Percentiles rank a stretch among this genome's conserved stretches.
Evolutionary conservation across 2,329 filamentous ascomycete genomes (phyloP).

Genomic region (Calonectria fujianensis): DNA sequence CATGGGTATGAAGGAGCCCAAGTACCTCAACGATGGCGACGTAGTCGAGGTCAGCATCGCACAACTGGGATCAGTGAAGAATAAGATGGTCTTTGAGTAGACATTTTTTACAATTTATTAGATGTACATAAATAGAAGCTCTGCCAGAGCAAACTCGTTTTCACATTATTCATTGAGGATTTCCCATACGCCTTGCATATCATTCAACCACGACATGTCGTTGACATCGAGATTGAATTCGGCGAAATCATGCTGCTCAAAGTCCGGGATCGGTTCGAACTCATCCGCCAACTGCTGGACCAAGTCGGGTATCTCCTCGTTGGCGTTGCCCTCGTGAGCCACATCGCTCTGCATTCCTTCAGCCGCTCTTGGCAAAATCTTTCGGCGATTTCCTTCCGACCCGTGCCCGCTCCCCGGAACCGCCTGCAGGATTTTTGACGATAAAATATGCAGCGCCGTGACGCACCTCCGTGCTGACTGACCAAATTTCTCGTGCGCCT

Average conservation of each 20-base stretch:
- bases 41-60: slow-evolving; percentile 66
- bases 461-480: slow-evolving; percentile 59
- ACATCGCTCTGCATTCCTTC: neutral
- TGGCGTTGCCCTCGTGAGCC: slow-evolving; percentile 34
- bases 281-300: slow-evolving; percentile 48
- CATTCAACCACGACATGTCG: slow-evolving; percentile 60
- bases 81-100: slow-evolving; percentile 63
- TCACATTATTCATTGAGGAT: slow-evolving; percentile 50
- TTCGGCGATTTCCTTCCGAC: neutral
- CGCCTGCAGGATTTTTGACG: slow-evolving; percentile 57
- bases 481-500: slow-evolving; percentile 59
- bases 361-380: neutral
- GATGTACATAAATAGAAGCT: slow-evolving; percentile 10
- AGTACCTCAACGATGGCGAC: slow-evolving; percentile 65
- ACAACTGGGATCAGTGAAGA: slow-evolving; percentile 57
- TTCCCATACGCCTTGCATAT: slow-evolving; percentile 58
- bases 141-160: neutral
- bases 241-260: slow-evolving; percentile 51
- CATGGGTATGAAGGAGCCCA: slow-evolving; percentile 66
- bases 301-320: slow-evolving; percentile 1
- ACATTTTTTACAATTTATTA: neutral
- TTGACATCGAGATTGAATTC: slow-evolving; percentile 57
- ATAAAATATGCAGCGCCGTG: slow-evolving; percentile 59
- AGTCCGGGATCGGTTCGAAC: slow-evolving; percentile 49
- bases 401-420: slow-evolving; percentile 27